Conservation (phyloP, 352 stramenopile genomes). For the Globisporangium spinosum region DNA sequence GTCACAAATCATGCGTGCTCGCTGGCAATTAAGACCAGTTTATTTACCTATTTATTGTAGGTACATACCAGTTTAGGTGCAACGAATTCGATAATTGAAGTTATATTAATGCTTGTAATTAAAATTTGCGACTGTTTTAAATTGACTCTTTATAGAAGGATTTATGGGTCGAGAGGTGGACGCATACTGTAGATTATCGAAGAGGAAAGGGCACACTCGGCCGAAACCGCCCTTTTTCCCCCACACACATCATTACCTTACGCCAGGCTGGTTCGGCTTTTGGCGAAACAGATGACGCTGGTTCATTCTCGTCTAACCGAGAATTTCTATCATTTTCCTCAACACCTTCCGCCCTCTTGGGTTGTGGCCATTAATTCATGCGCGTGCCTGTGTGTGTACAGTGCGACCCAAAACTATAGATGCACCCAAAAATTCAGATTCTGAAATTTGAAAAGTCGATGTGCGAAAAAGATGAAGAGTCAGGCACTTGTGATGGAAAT, state of each 20-base stretch:
- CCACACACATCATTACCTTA: background rate
- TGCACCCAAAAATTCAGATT: no score
- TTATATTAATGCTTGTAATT: background rate
- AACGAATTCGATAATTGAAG: background rate
- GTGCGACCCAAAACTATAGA: no score
- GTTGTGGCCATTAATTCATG: background rate
- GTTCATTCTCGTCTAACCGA: background rate
- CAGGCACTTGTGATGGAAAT: no score
- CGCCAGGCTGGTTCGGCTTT: background rate
- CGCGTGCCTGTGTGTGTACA: background rate
- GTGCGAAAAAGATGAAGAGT: no score
- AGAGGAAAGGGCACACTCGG: background rate
- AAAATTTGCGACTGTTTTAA: background rate
- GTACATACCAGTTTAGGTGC: background rate
- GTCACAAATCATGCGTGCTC: conserved; percentile 4
- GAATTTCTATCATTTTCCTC: background rate
- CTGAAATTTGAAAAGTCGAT: no score
- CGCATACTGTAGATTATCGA: background rate
- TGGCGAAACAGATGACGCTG: conserved; percentile 1
- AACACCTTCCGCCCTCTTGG: background rate
- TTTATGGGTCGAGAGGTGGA: background rate
- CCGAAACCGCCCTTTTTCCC: background rate
- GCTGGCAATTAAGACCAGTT: background rate
- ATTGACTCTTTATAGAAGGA: background rate
- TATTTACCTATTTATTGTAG: background rate